Evolutionary conservation across 1,284 basidiomycete species (phyloP).

Genomic region (Boletus semigastroideus): DNA sequence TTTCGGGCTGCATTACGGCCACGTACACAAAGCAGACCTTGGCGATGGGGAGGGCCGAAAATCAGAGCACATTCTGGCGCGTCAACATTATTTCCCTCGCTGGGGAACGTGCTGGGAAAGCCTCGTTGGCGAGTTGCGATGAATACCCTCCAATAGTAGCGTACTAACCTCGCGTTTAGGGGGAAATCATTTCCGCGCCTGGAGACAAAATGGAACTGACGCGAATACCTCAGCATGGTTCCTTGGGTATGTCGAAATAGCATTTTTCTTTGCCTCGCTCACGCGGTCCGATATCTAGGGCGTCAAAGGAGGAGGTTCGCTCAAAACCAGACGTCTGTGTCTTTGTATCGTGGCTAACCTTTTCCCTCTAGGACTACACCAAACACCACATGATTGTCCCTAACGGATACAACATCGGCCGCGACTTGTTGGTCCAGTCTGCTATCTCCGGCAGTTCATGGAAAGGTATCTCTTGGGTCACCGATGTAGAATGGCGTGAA

Average conservation of each 20-base stretch:
- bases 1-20: conserved; percentile 67
- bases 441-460: conserved; percentile 61
- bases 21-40: conserved; percentile 64
- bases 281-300: conserved; percentile 40
- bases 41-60: conserved; percentile 69
- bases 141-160: conserved; percentile 20
- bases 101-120: conserved; percentile 76
- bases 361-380: conserved; percentile 49
- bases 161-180: conserved; percentile 34
- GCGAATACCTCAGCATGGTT: conserved; percentile 71
- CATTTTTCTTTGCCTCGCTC: neutral
- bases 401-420: conserved; percentile 76
- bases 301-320: conserved; percentile 66
- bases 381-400: conserved; percentile 71
- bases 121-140: conserved; percentile 50
- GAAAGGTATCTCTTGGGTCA: conserved; percentile 66
- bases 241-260: conserved; percentile 51
- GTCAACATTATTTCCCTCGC: conserved; percentile 63
- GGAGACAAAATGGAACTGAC: conserved; percentile 67
- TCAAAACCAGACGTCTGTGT: neutral
- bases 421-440: conserved; percentile 67
- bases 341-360: neutral
- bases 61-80: conserved; percentile 62
- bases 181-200: conserved; percentile 66
- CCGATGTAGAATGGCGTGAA: conserved; percentile 69